Percentiles rank a stretch among this genome's conserved stretches.
These are phyloP conservation scores for Plantago major DNA, from an alignment of 257 asterid species.

Conservation along the genomic window DNA sequence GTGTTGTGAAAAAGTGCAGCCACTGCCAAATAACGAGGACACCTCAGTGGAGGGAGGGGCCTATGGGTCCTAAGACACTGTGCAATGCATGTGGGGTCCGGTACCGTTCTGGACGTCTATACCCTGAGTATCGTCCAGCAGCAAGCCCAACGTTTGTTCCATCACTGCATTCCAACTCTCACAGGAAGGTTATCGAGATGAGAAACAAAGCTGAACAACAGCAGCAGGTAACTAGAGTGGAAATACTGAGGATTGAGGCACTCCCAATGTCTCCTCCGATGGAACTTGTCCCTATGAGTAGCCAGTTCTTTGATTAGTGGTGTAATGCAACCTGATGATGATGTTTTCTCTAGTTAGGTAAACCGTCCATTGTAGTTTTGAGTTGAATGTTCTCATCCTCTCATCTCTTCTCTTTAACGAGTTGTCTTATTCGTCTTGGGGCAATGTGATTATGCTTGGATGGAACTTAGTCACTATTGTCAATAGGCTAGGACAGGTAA, in stretches of 20 bases:
- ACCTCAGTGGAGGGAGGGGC: slow-evolving; percentile 97
- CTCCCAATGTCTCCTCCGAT: slow-evolving; percentile 37
- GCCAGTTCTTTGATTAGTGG: slow-evolving; percentile 39
- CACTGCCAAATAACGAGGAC: slow-evolving; percentile 78
- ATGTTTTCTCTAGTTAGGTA: slow-evolving; percentile 22
- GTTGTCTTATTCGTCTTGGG: neutral
- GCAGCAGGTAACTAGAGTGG: too few relatives aligned
- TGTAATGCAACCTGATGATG: slow-evolving; percentile 30
- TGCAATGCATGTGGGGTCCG: slow-evolving; percentile 98
- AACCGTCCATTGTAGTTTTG: slow-evolving; percentile 1
- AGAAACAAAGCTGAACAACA: slow-evolving; percentile 29
- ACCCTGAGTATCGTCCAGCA: slow-evolving; percentile 80
- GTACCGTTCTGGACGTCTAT: slow-evolving; percentile 69
- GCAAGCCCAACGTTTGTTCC: slow-evolving; percentile 87
- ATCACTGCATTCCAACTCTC: slow-evolving; percentile 66
- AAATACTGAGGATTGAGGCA: too few relatives aligned
- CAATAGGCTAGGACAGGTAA: too few relatives aligned
- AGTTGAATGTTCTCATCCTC: slow-evolving; percentile 1
- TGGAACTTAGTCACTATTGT: too few relatives aligned
- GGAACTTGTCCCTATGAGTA: slow-evolving; percentile 49
- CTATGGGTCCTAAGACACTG: slow-evolving; percentile 70
- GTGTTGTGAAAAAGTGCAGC: slow-evolving; percentile 46
- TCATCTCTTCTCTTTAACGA: slow-evolving; percentile 1
- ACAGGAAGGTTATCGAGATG: slow-evolving; percentile 60
- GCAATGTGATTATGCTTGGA: neutral